Evolutionary conservation across 805 yeast species (phyloP).

Genomic region (Cyberlindnera maclurae): DNA sequence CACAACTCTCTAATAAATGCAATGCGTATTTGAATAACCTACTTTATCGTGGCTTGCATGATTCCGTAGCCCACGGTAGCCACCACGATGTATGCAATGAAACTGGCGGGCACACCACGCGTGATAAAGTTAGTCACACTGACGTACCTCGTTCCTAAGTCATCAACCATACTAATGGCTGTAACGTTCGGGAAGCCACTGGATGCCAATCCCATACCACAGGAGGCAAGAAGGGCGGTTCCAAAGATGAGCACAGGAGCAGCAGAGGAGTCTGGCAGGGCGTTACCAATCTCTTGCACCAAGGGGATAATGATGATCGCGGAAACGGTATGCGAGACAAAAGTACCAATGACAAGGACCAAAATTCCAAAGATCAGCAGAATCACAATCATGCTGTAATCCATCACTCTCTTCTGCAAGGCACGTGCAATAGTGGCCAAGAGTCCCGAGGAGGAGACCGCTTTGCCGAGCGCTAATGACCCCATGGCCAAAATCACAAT

Average conservation of each 20-base stretch:
- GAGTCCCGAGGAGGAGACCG: slow-evolving; percentile 87
- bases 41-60: slow-evolving; percentile 35
- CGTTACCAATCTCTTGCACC: slow-evolving; percentile 78
- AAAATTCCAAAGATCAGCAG: slow-evolving; percentile 76
- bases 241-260: slow-evolving; percentile 34
- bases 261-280: slow-evolving; percentile 58
- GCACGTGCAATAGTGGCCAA: slow-evolving; percentile 67
- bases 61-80: slow-evolving; percentile 76
- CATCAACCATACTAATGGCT: slow-evolving; percentile 91
- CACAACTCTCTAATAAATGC: too few relatives aligned
- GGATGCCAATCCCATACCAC: slow-evolving; percentile 96
- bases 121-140: slow-evolving; percentile 77
- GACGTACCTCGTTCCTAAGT: slow-evolving; percentile 81
- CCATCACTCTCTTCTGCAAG: slow-evolving; percentile 57
- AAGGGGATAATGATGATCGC: slow-evolving; percentile 88
- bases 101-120: slow-evolving; percentile 84
- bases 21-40: too few relatives aligned
- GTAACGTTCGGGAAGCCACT: slow-evolving; percentile 99
- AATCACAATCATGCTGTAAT: slow-evolving; percentile 61
- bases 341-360: slow-evolving; percentile 82
- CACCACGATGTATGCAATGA: slow-evolving; percentile 65
- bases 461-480: slow-evolving; percentile 89
- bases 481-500: slow-evolving; percentile 97
- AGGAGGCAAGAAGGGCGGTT: slow-evolving; percentile 66
- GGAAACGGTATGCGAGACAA: slow-evolving; percentile 94